Evolutionary conservation across 169 alveolate species (phyloP).

Genomic region (Plasmodium yoelii): DNA sequence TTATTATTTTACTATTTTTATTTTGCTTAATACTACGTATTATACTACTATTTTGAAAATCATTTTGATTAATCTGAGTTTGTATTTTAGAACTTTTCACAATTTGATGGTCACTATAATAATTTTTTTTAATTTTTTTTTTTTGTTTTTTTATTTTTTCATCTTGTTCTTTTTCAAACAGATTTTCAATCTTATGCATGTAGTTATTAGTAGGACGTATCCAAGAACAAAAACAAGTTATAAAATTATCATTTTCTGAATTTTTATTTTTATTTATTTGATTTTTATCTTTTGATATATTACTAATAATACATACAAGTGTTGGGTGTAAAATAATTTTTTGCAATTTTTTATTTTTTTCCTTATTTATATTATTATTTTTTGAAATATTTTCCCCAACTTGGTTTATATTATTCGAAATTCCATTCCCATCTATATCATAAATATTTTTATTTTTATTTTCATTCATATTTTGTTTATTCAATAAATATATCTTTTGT

Average conservation of each 20-base stretch:
- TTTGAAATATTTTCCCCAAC: neutral
- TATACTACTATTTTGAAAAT: too few relatives aligned
- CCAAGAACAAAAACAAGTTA: slow-evolving; percentile 45
- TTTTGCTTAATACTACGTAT: too few relatives aligned
- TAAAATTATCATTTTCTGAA: slow-evolving; percentile 19
- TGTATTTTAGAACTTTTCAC: neutral
- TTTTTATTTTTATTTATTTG: slow-evolving; percentile 17
- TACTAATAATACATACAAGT: slow-evolving; percentile 46
- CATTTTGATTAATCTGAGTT: too few relatives aligned
- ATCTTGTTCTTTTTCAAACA: slow-evolving; percentile 1
- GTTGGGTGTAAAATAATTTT: slow-evolving; percentile 32
- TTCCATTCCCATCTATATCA: neutral
- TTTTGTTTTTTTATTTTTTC: neutral
- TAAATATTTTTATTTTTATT: neutral
- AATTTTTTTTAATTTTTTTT: neutral
- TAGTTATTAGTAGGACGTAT: slow-evolving; percentile 2
- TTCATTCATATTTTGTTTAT: slow-evolving; percentile 1
- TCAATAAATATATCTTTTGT: slow-evolving; percentile 18
- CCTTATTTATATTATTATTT: neutral
- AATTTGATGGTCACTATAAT: neutral
- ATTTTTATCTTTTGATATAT: slow-evolving; percentile 17
- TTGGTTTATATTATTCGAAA: neutral
- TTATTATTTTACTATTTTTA: neutral
- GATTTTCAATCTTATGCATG: neutral
- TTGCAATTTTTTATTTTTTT: slow-evolving; percentile 6